These are phyloP conservation scores for Fusarium pininemorale DNA, from an alignment of 2,329 filamentous ascomycete genomes.

Conservation along the genomic window DNA sequence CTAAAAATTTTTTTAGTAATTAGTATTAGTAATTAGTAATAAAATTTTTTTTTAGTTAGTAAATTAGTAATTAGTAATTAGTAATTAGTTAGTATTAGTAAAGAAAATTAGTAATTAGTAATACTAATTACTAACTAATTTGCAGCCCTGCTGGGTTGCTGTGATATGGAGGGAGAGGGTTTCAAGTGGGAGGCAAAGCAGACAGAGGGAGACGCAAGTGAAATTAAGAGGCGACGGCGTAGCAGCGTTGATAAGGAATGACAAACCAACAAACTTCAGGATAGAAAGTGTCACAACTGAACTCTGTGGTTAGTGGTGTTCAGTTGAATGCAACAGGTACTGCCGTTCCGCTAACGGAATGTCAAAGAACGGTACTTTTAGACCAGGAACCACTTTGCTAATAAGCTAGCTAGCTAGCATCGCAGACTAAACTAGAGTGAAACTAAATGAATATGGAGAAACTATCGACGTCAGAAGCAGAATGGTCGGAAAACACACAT, in stretches of 20 bases:
- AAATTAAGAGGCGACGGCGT: background rate
- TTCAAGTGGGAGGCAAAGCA: background rate
- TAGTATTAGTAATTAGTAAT: too few relatives aligned
- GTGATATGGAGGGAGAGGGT: background rate
- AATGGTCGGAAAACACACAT: constrained; percentile 22
- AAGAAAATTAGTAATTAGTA: too few relatives aligned
- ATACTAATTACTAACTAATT: too few relatives aligned
- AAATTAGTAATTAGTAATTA: too few relatives aligned
- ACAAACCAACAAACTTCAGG: background rate
- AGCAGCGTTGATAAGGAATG: background rate
- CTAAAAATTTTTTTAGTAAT: too few relatives aligned
- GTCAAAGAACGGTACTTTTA: constrained; percentile 24
- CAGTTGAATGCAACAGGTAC: background rate
- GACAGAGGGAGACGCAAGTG: background rate
- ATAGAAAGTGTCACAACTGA: background rate
- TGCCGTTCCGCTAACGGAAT: constrained; percentile 25
- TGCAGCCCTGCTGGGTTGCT: background rate
- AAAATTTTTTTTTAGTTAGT: too few relatives aligned
- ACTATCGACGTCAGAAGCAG: constrained; percentile 10
- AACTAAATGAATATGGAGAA: background rate
- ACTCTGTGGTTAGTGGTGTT: constrained; percentile 5
- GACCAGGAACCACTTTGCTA: constrained; percentile 23
- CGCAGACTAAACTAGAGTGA: background rate
- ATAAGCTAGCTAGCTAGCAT: background rate
- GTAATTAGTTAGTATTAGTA: too few relatives aligned